Evolutionary conservation across 305 asterid species (phyloP).

Genomic region (Striga hermonthica): DNA sequence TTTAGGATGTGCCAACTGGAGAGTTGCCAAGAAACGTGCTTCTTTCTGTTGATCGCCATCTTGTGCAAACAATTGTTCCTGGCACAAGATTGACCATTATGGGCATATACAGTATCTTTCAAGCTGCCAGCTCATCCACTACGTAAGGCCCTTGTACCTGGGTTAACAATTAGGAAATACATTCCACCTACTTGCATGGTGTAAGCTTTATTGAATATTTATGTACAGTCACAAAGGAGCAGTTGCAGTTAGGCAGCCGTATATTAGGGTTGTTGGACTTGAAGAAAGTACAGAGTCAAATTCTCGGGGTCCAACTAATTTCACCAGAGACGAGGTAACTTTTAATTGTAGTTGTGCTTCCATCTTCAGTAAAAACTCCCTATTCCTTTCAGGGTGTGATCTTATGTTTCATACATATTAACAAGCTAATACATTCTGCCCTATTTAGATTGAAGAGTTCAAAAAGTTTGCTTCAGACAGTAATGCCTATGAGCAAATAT

Average conservation of each 20-base stretch:
- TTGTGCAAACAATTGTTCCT: constrained; percentile 98
- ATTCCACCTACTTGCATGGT: constrained; percentile 18
- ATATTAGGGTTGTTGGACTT: constrained; percentile 84
- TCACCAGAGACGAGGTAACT: constrained; percentile 79
- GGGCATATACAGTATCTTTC: constrained; percentile 96
- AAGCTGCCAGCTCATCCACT: constrained; percentile 79
- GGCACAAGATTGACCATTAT: constrained; percentile 91
- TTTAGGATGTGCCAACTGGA: constrained; percentile 96
- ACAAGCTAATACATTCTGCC: constrained; percentile 24
- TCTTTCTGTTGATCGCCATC: constrained; percentile 90
- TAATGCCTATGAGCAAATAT: constrained; percentile 69
- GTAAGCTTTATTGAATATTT: constrained; percentile 29
- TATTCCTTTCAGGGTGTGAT: background rate
- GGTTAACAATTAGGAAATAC: constrained; percentile 14
- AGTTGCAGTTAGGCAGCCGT: constrained; percentile 96
- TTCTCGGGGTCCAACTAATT: constrained; percentile 78
- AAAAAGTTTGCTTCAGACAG: constrained; percentile 80
- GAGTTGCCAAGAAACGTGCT: constrained; percentile 97
- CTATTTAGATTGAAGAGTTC: constrained; percentile 62
- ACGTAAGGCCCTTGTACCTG: constrained; percentile 51
- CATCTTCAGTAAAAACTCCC: too few species aligned
- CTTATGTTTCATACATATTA: background rate
- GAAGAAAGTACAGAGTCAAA: constrained; percentile 77
- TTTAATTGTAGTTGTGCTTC: constrained; percentile 2
- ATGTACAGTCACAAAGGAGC: constrained; percentile 83